Percentiles rank a stretch among this genome's conserved stretches.
Conservation (phyloP, 1,139 yeast genomes). For the Lodderomyces pseudojiufengensis region DNA sequence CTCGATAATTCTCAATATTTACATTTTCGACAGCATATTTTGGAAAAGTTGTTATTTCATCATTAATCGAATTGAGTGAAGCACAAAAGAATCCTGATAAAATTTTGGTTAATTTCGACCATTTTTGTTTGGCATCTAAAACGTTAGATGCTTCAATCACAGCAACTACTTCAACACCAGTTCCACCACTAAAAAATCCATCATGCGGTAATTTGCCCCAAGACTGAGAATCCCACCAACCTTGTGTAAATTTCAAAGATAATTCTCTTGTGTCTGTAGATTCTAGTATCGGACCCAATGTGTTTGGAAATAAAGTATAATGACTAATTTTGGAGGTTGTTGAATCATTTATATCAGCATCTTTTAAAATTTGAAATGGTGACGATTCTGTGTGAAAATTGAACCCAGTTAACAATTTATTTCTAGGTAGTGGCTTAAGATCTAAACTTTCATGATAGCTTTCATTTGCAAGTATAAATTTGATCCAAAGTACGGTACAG, state of each 20-base stretch:
- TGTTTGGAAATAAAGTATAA: slow-evolving; percentile 74
- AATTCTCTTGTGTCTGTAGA: slow-evolving; percentile 68
- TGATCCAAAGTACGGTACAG: too few species aligned
- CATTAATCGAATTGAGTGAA: slow-evolving; percentile 83
- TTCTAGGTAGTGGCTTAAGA: slow-evolving; percentile 67
- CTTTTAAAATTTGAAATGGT: slow-evolving; percentile 26
- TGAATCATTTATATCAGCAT: too few species aligned
- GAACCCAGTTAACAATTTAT: slow-evolving; percentile 65
- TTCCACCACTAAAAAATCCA: slow-evolving; percentile 81
- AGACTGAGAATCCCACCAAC: slow-evolving; percentile 88
- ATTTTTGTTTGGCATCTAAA: slow-evolving; percentile 55
- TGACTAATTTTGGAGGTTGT: slow-evolving; percentile 28
- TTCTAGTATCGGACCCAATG: slow-evolving; percentile 74
- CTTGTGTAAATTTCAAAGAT: slow-evolving; percentile 85
- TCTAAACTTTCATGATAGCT: slow-evolving; percentile 55
- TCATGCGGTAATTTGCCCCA: slow-evolving; percentile 82
- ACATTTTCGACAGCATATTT: slow-evolving; percentile 20
- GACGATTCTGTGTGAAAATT: slow-evolving; percentile 59
- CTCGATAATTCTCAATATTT: slow-evolving; percentile 13
- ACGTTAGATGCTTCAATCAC: slow-evolving; percentile 62
- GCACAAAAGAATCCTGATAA: slow-evolving; percentile 95
- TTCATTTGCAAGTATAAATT: neutral
- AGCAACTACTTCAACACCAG: slow-evolving; percentile 95
- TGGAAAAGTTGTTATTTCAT: slow-evolving; percentile 75
- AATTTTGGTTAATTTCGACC: slow-evolving; percentile 72